Evolutionary conservation across 192 early-diverging fungal genomes (phyloP).

Genomic region (Pecoramyces ruminantium): DNA sequence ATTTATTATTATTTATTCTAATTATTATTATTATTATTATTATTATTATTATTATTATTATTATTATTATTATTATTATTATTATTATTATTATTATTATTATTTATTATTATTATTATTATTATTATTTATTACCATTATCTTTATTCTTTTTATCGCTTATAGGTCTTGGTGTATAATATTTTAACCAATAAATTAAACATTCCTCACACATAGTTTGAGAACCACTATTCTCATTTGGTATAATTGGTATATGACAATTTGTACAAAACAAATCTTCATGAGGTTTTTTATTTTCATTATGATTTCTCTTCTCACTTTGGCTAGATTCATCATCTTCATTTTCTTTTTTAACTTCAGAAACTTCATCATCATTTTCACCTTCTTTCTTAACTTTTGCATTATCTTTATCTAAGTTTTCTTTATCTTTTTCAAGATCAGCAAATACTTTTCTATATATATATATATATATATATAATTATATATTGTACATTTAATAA

Average conservation of each 20-base stretch:
- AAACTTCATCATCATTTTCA: neutral
- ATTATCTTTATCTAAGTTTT: neutral
- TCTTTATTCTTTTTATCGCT: constrained; percentile 7
- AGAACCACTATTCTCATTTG: constrained; percentile 12
- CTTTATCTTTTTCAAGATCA: neutral
- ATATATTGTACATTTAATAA: no score
- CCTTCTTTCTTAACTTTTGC: neutral
- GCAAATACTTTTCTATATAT: neutral
- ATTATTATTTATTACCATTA: neutral
- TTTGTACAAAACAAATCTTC: constrained; percentile 14
- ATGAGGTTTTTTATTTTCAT: constrained; percentile 15
- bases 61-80: neutral
- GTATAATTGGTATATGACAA: constrained; percentile 18
- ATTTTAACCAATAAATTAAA: constrained; percentile 37
- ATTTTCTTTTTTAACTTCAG: neutral
- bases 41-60: neutral
- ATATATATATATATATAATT: no score
- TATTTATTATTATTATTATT: no score
- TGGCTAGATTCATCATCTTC: neutral
- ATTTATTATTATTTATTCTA: constrained; percentile 8
- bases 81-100: neutral
- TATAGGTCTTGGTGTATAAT: constrained; percentile 17
- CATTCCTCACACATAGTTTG: constrained; percentile 28
- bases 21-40: neutral
- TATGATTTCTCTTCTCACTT: no score